A percentile compares a stretch with the other conserved stretches of the same genome.
Evolutionary conservation across 495 filamentous ascomycete species (phyloP).

Genomic region (Neurospora pannonica): DNA sequence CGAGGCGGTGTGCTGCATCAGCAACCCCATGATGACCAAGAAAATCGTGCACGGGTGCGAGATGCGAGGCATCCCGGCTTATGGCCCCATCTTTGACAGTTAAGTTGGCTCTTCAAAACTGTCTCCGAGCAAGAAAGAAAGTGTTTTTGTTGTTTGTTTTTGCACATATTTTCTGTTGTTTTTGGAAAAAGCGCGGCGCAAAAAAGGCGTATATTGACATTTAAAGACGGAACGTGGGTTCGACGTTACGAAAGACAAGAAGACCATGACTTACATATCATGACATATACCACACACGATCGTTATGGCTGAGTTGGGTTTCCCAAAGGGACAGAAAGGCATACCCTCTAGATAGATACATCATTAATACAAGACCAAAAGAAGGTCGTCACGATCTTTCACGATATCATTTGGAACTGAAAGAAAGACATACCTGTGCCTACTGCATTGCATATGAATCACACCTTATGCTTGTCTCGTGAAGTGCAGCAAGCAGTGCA

Average conservation of each 20-base stretch:
- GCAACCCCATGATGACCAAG: slow-evolving; percentile 56
- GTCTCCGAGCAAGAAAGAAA: too few species aligned
- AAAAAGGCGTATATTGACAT: background rate
- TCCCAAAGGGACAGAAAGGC: background rate
- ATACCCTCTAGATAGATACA: background rate
- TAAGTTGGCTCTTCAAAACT: slow-evolving; percentile 18
- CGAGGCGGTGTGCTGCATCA: slow-evolving; percentile 64
- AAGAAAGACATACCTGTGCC: background rate
- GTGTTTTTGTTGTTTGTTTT: background rate
- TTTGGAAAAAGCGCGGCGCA: background rate
- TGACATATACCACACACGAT: background rate
- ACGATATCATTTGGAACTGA: too few species aligned
- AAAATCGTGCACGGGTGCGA: slow-evolving; percentile 53
- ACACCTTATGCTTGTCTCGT: background rate
- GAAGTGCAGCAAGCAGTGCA: background rate
- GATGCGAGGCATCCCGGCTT: slow-evolving; percentile 56
- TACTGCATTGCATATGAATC: background rate
- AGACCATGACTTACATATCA: background rate
- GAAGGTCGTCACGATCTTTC: background rate
- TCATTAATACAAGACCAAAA: background rate
- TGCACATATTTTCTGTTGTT: background rate
- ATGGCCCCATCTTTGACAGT: slow-evolving; percentile 72
- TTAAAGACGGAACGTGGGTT: background rate
- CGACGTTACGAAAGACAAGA: background rate
- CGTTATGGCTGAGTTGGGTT: background rate